A percentile compares a stretch with the other conserved stretches of the same genome.
Evolutionary conservation across 2,329 filamentous ascomycete genomes (phyloP).

Genomic region (Aaosphaeria pasadenensis): DNA sequence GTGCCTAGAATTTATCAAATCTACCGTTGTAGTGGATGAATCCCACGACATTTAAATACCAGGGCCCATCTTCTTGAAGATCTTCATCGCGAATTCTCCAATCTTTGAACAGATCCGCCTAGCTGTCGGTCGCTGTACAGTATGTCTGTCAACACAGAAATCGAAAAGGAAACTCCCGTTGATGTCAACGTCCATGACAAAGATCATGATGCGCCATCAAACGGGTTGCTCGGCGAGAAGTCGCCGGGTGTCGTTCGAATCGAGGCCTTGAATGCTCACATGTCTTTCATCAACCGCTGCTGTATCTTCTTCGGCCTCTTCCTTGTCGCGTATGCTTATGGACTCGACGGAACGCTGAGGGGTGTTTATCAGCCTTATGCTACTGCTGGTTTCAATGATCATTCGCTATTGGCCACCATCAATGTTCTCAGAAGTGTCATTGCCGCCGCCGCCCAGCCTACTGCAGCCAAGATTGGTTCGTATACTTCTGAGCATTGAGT

Average conservation of each 20-base stretch:
- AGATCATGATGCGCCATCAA: too few species aligned
- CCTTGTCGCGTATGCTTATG: constrained; percentile 62
- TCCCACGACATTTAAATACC: too few species aligned
- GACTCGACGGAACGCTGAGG: constrained; percentile 57
- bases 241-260: constrained; percentile 59
- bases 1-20: too few species aligned
- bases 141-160: too few species aligned
- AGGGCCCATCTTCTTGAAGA: too few species aligned
- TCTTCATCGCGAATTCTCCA: too few species aligned
- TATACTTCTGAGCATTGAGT: background rate
- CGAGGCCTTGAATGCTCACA: constrained; percentile 54
- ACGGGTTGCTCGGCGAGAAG: constrained; percentile 24
- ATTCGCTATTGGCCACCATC: constrained; percentile 58
- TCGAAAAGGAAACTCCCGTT: too few species aligned
- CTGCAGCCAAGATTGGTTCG: background rate
- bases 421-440: constrained; percentile 59
- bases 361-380: constrained; percentile 56
- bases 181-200: too few species aligned
- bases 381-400: constrained; percentile 49
- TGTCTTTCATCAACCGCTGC: constrained; percentile 52
- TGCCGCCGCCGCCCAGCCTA: constrained; percentile 52
- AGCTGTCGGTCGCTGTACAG: too few species aligned
- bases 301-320: constrained; percentile 62
- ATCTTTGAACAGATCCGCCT: too few species aligned
- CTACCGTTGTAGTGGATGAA: too few species aligned